These are phyloP conservation scores for Cladophialophora exuberans DNA, from an alignment of 2,329 filamentous ascomycete genomes.

Conservation along the genomic window DNA sequence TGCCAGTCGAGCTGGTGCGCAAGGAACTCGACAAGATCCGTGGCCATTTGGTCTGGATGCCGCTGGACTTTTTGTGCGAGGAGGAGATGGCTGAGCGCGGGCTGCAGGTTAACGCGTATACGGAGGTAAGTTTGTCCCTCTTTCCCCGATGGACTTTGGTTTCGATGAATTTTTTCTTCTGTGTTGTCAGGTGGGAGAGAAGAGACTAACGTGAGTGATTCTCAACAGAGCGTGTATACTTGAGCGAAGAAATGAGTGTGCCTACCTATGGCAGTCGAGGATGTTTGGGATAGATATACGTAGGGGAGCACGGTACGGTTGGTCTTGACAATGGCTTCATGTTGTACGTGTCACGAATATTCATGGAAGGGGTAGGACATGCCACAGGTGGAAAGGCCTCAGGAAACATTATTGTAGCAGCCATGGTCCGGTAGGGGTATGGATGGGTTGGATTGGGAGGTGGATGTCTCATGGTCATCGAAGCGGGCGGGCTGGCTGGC, in stretches of 20 bases:
- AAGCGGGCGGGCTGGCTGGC: no score
- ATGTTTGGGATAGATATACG: not conserved
- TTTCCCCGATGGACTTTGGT: not conserved
- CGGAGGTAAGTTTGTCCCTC: constrained; percentile 76
- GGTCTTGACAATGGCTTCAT: not conserved
- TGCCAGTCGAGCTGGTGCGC: constrained; percentile 72
- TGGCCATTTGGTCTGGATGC: constrained; percentile 94
- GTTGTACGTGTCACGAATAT: no score
- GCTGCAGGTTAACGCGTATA: constrained; percentile 80
- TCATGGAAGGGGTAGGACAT: no score
- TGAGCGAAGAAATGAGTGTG: constrained; percentile 1
- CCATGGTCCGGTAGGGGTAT: no score
- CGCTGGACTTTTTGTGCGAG: constrained; percentile 81
- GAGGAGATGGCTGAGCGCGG: constrained; percentile 89
- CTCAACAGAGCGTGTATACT: constrained; percentile 23
- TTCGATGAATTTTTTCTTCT: not conserved
- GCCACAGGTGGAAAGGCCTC: no score
- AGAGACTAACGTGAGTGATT: constrained; percentile 2
- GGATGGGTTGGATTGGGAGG: no score
- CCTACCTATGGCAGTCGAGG: no score
- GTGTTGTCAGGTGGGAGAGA: not conserved
- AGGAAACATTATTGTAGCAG: no score
- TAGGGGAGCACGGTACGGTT: not conserved
- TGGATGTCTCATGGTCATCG: no score
- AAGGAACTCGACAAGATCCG: constrained; percentile 76